Conservation (phyloP, 441 rosid species). For the Erodium trifolium region DNA sequence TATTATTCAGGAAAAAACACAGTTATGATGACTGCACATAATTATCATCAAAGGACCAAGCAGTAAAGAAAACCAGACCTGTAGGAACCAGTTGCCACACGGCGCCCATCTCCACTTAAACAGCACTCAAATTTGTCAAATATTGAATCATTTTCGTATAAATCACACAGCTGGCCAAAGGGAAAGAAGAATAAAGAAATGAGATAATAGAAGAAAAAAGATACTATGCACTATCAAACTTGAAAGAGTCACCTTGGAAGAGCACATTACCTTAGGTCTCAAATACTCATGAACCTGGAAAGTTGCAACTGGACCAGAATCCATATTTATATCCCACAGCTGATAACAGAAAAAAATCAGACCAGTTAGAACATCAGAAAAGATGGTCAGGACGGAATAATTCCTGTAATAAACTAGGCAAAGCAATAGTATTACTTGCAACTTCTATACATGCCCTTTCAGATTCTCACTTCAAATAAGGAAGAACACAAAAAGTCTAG, state of each 20-base stretch:
- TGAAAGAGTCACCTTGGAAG: conserved; percentile 8
- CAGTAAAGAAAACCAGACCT: conserved; percentile 36
- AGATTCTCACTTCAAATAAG: not conserved
- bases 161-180: conserved; percentile 66
- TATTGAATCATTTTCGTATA: conserved; percentile 32
- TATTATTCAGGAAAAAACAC: conserved; percentile 11
- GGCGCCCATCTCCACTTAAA: conserved; percentile 75
- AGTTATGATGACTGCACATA: not conserved
- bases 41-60: conserved; percentile 9
- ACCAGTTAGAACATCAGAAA: conserved; percentile 11
- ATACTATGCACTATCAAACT: conserved; percentile 15
- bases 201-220: conserved; percentile 8
- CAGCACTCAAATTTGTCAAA: conserved; percentile 88
- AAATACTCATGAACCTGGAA: conserved; percentile 90
- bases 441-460: not conserved
- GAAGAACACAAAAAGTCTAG: not conserved
- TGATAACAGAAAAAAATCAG: conserved; percentile 25
- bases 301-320: conserved; percentile 84
- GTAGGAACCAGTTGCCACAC: conserved; percentile 96
- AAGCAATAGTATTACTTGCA: not conserved
- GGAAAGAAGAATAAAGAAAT: conserved; percentile 8
- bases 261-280: conserved; percentile 65
- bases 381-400: not conserved
- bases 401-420: not conserved
- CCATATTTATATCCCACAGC: conserved; percentile 99